Percentiles rank a stretch among this genome's conserved stretches.
phyloP scores from a whole-genome alignment of 164 flowering plant genomes.

The Buxus sempervirens region DNA sequence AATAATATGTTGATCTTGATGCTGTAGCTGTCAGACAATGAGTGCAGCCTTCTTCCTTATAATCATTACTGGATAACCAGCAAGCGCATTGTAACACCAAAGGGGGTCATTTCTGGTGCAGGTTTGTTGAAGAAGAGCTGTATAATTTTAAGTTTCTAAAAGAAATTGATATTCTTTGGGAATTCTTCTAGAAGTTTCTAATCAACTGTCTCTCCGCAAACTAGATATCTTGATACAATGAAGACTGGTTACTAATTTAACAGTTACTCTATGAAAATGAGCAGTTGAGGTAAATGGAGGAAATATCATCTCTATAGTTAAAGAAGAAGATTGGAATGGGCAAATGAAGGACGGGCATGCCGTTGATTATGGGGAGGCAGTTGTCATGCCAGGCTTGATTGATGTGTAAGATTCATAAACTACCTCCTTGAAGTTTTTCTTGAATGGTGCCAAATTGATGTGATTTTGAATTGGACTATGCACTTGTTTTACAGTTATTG shows the following conservation, averaged over 20 bases:
- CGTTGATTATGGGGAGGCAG: constrained; percentile 86
- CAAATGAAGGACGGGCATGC: constrained; percentile 29
- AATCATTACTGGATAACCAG: constrained; percentile 74
- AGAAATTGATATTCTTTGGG: too few species aligned
- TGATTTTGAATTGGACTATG: not conserved
- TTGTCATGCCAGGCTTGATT: constrained; percentile 94
- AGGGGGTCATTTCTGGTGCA: constrained; percentile 79
- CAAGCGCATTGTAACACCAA: constrained; percentile 76
- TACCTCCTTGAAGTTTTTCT: not conserved
- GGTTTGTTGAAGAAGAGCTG: constrained; percentile 39
- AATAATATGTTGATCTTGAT: constrained; percentile 5
- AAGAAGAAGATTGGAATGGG: constrained; percentile 45
- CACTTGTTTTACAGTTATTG: not conserved
- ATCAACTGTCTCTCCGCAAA: too few species aligned
- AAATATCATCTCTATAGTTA: constrained; percentile 53
- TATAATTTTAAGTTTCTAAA: not conserved
- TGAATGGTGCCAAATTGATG: not conserved
- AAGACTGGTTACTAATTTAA: too few species aligned
- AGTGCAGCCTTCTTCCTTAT: constrained; percentile 76
- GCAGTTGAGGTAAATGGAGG: constrained; percentile 87
- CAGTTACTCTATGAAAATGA: constrained; percentile 18
- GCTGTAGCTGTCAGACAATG: constrained; percentile 36
- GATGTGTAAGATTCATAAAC: constrained; percentile 72
- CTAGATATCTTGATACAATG: too few species aligned
- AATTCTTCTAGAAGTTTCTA: too few species aligned